Percentiles rank a stretch among this genome's conserved stretches.
These are phyloP conservation scores for Ophiostoma ulmi DNA, from an alignment of 2,329 filamentous ascomycete genomes.

Conservation along the genomic window DNA sequence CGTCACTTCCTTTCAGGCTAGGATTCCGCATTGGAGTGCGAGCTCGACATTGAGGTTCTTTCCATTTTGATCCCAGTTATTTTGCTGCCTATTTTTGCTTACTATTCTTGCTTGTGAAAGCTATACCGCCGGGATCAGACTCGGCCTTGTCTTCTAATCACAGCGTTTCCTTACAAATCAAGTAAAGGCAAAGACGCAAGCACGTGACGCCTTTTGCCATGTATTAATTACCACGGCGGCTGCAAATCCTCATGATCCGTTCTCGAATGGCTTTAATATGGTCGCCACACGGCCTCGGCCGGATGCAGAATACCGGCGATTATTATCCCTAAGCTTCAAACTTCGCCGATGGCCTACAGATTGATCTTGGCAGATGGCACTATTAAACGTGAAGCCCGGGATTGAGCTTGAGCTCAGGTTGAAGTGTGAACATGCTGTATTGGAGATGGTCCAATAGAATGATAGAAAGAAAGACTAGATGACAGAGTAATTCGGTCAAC, in stretches of 20 bases:
- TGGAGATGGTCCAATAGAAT: not conserved
- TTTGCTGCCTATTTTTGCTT: conserved; percentile 6
- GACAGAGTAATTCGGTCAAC: not conserved
- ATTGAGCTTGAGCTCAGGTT: not conserved
- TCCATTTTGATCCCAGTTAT: not conserved
- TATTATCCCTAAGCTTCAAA: not conserved
- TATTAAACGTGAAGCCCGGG: not conserved
- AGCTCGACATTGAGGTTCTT: not conserved
- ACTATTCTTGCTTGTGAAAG: conserved; percentile 15
- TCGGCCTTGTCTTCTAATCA: conserved; percentile 20
- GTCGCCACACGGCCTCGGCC: not conserved
- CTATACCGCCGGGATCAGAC: conserved; percentile 17
- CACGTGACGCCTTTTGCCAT: not conserved
- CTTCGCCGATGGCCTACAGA: not conserved
- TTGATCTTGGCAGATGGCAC: not conserved
- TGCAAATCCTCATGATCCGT: not conserved
- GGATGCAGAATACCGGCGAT: not conserved
- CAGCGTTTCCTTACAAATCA: not conserved
- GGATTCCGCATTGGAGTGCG: conserved; percentile 1
- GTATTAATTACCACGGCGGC: too few relatives aligned
- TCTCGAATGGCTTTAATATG: not conserved
- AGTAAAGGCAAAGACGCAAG: not conserved
- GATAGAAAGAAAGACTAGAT: not conserved
- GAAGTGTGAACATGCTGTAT: too few relatives aligned
- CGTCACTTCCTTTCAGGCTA: conserved; percentile 6